A percentile compares a stretch with the other conserved stretches of the same genome.
These are phyloP conservation scores for Heterobasidion occidentale DNA, from an alignment of 1,284 basidiomycete species.

Conservation along the genomic window DNA sequence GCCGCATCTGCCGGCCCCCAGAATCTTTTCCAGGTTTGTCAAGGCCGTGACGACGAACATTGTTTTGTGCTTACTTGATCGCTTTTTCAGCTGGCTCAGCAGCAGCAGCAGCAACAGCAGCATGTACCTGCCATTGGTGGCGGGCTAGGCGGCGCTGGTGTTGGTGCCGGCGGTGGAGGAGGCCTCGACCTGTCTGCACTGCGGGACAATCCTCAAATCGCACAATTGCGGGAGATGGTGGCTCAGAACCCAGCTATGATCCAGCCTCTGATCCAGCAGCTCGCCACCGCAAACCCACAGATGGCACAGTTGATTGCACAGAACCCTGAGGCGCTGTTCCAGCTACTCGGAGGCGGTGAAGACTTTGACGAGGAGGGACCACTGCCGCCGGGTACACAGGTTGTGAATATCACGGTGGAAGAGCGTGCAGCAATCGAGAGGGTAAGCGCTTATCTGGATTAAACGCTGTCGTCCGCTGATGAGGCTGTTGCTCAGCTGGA, in stretches of 20 bases:
- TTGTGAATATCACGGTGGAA: constrained; percentile 75
- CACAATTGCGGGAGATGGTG: constrained; percentile 64
- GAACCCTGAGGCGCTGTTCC: constrained; percentile 66
- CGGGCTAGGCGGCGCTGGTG: constrained; percentile 16
- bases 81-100: constrained; percentile 54
- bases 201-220: constrained; percentile 54
- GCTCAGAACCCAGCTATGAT: constrained; percentile 70
- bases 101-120: constrained; percentile 46
- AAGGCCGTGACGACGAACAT: constrained; percentile 4
- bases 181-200: constrained; percentile 45
- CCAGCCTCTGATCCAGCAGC: constrained; percentile 79
- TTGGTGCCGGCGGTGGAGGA: constrained; percentile 25
- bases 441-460: constrained; percentile 28
- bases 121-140: too few species aligned
- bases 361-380: constrained; percentile 40
- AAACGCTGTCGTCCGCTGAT: constrained; percentile 20
- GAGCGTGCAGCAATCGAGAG: constrained; percentile 83
- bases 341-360: constrained; percentile 49
- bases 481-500: constrained; percentile 48
- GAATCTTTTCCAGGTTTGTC: constrained; percentile 68
- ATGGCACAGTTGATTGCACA: constrained; percentile 59
- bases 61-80: constrained; percentile 2
- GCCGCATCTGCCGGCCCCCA: constrained; percentile 35
- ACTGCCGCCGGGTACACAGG: constrained; percentile 56
- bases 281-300: constrained; percentile 67